These are phyloP conservation scores for Arabidopsis suecica DNA, from an alignment of 345 rosid species.

Conservation along the genomic window DNA sequence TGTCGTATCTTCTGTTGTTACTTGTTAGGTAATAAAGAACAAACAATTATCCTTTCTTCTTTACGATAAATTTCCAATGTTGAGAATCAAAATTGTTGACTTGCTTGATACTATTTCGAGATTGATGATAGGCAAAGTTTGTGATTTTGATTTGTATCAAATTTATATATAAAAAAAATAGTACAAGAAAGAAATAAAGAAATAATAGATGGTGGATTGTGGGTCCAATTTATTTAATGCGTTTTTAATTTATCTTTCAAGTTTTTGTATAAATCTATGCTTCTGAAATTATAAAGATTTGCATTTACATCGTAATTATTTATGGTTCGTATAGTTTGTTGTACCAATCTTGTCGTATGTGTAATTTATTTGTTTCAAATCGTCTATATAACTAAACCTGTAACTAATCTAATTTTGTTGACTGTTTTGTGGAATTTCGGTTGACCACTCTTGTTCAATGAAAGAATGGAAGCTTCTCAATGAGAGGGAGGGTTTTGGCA, in stretches of 20 bases:
- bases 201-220: constrained; percentile 15
- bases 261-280: constrained; percentile 26
- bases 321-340: not conserved
- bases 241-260: not conserved
- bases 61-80: not conserved
- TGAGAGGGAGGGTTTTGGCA: not conserved
- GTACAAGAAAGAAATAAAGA: not conserved
- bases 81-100: constrained; percentile 19
- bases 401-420: not conserved
- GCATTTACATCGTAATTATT: constrained; percentile 22
- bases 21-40: constrained; percentile 28
- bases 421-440: constrained; percentile 8
- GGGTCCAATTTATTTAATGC: constrained; percentile 32
- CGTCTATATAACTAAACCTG: not conserved
- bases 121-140: constrained; percentile 11
- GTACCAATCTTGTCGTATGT: constrained; percentile 18
- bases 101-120: constrained; percentile 12
- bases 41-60: not conserved
- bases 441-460: constrained; percentile 19
- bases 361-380: not conserved
- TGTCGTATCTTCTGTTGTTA: constrained; percentile 18
- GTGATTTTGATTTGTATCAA: constrained; percentile 28
- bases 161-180: not conserved
- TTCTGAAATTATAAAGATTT: constrained; percentile 17
- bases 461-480: constrained; percentile 3